phyloP scores from a whole-genome alignment of 139 green algal species.

The Tetratostichococcus sp. region DNA sequence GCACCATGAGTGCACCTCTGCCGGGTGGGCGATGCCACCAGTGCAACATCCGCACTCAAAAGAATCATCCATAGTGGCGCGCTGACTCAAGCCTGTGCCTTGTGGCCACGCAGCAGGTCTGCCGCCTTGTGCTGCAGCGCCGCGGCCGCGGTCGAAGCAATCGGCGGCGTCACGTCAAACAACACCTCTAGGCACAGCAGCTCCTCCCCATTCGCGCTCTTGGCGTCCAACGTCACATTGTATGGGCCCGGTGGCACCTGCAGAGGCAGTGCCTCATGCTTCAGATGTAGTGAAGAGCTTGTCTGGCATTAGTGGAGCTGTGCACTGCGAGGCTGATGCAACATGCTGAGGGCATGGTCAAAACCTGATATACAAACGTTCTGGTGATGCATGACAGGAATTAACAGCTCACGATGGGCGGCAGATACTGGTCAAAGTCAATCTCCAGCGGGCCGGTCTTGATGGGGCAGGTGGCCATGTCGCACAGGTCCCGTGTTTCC shows the following conservation, averaged over 20 bases:
- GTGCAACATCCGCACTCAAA: too few relatives aligned
- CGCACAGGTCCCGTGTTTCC: slow-evolving; percentile 25
- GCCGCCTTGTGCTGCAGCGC: neutral
- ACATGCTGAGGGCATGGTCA: too few relatives aligned
- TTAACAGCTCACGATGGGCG: neutral
- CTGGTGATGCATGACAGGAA: too few relatives aligned
- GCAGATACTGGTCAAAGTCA: slow-evolving; percentile 15
- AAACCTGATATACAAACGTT: too few relatives aligned
- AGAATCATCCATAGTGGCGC: too few relatives aligned
- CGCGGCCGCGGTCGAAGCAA: neutral
- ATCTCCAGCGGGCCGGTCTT: slow-evolving; percentile 12
- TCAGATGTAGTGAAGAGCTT: too few relatives aligned
- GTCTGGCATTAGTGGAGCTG: too few relatives aligned
- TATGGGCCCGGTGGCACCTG: slow-evolving; percentile 20
- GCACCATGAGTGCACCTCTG: too few relatives aligned
- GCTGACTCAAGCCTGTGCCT: neutral
- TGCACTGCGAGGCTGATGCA: too few relatives aligned
- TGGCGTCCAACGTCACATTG: slow-evolving; percentile 12
- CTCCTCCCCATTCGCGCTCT: neutral
- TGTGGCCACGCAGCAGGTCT: neutral
- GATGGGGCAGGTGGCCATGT: slow-evolving; percentile 27
- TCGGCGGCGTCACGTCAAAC: slow-evolving; percentile 13
- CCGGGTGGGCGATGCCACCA: too few relatives aligned
- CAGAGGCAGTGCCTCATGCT: too few relatives aligned
- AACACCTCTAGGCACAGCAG: slow-evolving; percentile 21